These are phyloP conservation scores for Coffea humblotiana DNA, from an alignment of 305 asterid genomes.

Conservation along the genomic window DNA sequence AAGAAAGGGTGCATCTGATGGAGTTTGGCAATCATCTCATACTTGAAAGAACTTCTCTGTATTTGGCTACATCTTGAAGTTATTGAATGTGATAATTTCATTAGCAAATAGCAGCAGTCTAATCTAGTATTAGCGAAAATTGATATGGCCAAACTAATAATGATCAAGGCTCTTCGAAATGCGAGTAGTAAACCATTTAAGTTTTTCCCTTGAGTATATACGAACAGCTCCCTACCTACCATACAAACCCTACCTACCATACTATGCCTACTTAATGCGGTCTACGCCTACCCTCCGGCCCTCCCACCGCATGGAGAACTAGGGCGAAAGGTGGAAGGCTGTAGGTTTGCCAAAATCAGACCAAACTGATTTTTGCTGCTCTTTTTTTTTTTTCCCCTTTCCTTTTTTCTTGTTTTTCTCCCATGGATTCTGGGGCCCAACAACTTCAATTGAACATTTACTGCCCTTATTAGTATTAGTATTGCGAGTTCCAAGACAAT, in stretches of 20 bases:
- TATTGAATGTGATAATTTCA: too few relatives aligned
- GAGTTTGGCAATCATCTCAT: too few relatives aligned
- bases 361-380: background rate
- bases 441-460: background rate
- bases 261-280: background rate
- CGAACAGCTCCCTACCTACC: slow-evolving; percentile 7
- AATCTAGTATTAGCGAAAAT: background rate
- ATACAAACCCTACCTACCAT: too few relatives aligned
- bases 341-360: background rate
- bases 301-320: background rate
- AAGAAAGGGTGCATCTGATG: too few relatives aligned
- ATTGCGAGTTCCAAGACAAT: slow-evolving; percentile 21
- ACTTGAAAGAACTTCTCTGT: too few relatives aligned
- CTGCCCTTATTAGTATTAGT: background rate
- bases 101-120: too few relatives aligned
- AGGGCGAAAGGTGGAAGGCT: background rate
- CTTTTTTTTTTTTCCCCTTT: background rate
- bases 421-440: background rate
- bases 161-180: background rate
- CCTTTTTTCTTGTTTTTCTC: background rate
- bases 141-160: background rate
- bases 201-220: background rate
- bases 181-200: background rate
- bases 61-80: too few relatives aligned
- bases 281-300: too few relatives aligned